Conservation (phyloP, 2,329 filamentous ascomycete genomes). For the Aureobasidium vineae region DNA sequence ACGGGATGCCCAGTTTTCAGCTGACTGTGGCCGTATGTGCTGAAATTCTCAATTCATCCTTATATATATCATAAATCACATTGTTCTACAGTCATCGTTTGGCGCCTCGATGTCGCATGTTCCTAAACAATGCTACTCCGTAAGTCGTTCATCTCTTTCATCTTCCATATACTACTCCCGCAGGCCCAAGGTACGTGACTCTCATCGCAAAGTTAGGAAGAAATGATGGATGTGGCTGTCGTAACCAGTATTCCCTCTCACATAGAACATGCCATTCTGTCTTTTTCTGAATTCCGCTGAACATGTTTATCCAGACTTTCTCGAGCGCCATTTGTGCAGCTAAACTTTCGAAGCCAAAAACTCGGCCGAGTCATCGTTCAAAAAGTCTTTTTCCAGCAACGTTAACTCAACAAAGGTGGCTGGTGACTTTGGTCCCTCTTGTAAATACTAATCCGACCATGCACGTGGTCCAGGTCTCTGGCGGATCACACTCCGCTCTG, state of each 20-base stretch:
- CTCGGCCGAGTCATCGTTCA: neutral
- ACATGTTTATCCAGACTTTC: neutral
- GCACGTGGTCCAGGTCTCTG: neutral
- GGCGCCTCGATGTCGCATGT: too few relatives aligned
- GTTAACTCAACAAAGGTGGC: neutral
- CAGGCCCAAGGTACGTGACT: too few relatives aligned
- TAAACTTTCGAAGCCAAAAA: neutral
- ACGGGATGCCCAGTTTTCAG: too few relatives aligned
- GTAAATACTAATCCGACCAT: neutral
- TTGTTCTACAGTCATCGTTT: too few relatives aligned
- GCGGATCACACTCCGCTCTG: neutral
- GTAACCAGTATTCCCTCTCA: neutral
- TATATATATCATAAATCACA: too few relatives aligned
- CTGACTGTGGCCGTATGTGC: too few relatives aligned
- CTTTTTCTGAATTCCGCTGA: neutral
- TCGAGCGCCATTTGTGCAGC: neutral
- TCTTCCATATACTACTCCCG: too few relatives aligned
- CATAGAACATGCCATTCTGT: neutral
- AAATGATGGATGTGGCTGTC: neutral
- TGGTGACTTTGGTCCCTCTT: neutral
- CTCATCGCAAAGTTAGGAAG: neutral
- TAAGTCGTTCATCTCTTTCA: too few relatives aligned
- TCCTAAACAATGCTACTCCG: too few relatives aligned
- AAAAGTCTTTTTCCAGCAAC: neutral
- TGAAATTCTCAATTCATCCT: too few relatives aligned